Evolutionary conservation across 2,329 filamentous ascomycete species (phyloP).

Genomic region (Aspergillus cejpii): DNA sequence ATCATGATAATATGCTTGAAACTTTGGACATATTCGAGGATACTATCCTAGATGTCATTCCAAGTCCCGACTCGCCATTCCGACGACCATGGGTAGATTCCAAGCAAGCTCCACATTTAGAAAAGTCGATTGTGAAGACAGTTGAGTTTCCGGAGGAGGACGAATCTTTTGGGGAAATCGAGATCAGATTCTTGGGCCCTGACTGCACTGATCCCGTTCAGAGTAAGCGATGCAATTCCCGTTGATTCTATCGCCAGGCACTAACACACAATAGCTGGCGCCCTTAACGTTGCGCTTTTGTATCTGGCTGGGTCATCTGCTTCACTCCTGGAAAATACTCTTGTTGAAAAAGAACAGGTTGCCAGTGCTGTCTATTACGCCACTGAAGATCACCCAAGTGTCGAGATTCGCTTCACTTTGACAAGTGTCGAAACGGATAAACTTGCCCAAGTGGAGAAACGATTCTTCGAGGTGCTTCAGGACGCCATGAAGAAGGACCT

Average conservation of each 20-base stretch:
- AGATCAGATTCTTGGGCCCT: conserved; percentile 81
- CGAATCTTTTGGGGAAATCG: conserved; percentile 82
- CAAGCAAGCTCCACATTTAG: conserved; percentile 64
- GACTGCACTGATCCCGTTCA: conserved; percentile 63
- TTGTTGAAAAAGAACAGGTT: conserved; percentile 89
- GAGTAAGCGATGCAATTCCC: conserved; percentile 33
- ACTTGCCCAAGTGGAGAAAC: conserved; percentile 73
- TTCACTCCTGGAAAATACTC: conserved; percentile 79
- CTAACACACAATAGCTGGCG: conserved; percentile 47
- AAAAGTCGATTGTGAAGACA: conserved; percentile 64
- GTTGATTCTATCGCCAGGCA: not conserved
- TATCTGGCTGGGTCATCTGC: conserved; percentile 93
- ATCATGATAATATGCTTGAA: conserved; percentile 70
- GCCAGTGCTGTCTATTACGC: conserved; percentile 77
- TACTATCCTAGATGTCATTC: conserved; percentile 75
- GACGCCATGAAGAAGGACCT: conserved; percentile 70
- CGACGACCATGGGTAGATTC: conserved; percentile 89
- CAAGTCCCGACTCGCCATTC: conserved; percentile 67
- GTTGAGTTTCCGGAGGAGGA: conserved; percentile 96
- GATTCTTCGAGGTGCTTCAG: conserved; percentile 74
- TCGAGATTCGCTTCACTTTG: conserved; percentile 77
- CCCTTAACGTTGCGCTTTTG: conserved; percentile 69
- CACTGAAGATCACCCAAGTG: conserved; percentile 71
- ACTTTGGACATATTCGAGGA: conserved; percentile 85
- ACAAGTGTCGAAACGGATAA: conserved; percentile 83